phyloP scores from a whole-genome alignment of 225 moss, liverwort and hornwort species.

The Ulota crispa region DNA sequence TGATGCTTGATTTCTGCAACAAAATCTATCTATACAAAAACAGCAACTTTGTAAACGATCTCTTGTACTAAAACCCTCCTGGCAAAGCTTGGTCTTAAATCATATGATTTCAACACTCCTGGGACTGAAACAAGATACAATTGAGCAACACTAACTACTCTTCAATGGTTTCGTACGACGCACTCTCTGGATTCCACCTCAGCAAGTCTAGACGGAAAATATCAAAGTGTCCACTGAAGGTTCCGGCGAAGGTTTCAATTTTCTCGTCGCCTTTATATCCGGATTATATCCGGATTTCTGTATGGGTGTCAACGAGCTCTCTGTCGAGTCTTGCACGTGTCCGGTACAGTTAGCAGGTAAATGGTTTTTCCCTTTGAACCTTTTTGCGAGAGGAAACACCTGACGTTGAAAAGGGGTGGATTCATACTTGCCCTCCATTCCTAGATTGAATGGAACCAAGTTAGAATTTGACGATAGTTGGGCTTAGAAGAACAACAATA shows the following conservation, averaged over 20 bases:
- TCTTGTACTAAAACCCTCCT: neutral
- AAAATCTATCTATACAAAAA: neutral
- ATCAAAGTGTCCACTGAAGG: neutral
- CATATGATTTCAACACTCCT: neutral
- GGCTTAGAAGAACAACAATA: too few species aligned
- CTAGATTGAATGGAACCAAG: too few species aligned
- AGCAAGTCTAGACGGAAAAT: neutral
- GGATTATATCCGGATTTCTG: neutral
- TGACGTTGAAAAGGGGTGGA: too few species aligned
- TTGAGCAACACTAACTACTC: too few species aligned
- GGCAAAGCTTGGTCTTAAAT: neutral
- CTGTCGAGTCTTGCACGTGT: neutral
- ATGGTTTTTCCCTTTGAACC: too few species aligned
- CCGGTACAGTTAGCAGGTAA: too few species aligned
- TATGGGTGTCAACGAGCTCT: neutral
- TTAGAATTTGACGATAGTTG: too few species aligned
- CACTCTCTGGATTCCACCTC: neutral
- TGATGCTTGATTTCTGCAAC: neutral
- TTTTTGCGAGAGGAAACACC: too few species aligned
- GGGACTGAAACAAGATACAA: neutral
- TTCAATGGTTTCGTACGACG: neutral
- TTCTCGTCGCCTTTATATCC: neutral
- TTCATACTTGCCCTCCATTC: too few species aligned
- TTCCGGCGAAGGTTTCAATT: neutral
- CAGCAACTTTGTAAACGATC: neutral